Base-by-base conservation (phyloP, 164 flowering plant species). In the Vitis amurensis region DNA sequence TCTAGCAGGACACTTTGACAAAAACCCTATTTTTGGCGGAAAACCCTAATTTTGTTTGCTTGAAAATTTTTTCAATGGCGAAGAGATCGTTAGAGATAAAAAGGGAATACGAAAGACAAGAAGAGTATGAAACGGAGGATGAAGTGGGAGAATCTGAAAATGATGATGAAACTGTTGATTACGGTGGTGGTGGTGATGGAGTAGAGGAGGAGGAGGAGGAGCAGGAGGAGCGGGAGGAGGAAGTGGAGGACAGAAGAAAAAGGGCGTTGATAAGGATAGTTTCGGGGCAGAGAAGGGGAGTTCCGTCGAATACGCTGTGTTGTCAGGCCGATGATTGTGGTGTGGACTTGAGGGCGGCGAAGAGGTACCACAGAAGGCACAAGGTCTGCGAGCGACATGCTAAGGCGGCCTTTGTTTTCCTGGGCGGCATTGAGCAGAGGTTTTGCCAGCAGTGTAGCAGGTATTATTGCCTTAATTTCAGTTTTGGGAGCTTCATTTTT, bases 391-490 rank as follows among this genome's bases (percentile, higher is more conserved):
- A 56, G 59, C 37, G 55, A 1, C 78, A 75, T 48, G 55, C 74
- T 1, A 75, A 75, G 63, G 50, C 78, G 0, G 49, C 67, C 47
- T 55, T 66, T 3, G 77, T 74, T 61, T 13, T 55, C 52, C 67
- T 74, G 1, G 30, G 13, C 3, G 73, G 78, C 37, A 7, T 70
- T 55, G 59, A 63, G 4, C 71, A 71, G 68, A 71, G 78, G 68
- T 75, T 61, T 62, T 75, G 78, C 64, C 78, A 75, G 60, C 78
- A 75, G 37, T 75, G 77, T 56, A 74, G 77, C 77, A 69, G 72
- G 77, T 74, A 64, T 59, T 11, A 14, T 66, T 27, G 16, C 17
- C 59, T 30, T 9, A n/a, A 9, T 11, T 67, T 44, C 12, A 37
- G 44, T 37, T 37, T 37, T 37, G 44, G 7, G 44, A 37, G 44